These are phyloP conservation scores for Millerago galiae DNA, from an alignment of 805 yeast genomes.

Conservation along the genomic window DNA sequence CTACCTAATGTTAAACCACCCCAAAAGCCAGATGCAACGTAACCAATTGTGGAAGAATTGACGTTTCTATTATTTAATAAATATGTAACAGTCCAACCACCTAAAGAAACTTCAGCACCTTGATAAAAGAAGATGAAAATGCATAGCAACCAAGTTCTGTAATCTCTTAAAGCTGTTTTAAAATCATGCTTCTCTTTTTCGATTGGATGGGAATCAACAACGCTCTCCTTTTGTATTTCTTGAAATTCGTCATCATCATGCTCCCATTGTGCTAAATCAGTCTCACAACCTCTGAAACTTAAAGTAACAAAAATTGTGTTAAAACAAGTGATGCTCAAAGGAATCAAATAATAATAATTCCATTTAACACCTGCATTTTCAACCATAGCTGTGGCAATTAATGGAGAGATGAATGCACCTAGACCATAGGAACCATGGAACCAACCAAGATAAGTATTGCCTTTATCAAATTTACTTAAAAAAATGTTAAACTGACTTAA, in stretches of 20 bases:
- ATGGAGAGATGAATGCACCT: conserved; percentile 59
- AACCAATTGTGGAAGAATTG: conserved; percentile 36
- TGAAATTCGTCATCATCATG: conserved; percentile 6
- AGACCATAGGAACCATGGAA: conserved; percentile 59
- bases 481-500: conserved; percentile 48
- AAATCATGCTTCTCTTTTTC: conserved; percentile 13
- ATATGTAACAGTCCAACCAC: conserved; percentile 62
- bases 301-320: conserved; percentile 29
- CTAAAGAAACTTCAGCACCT: conserved; percentile 57
- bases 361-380: conserved; percentile 43
- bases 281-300: conserved; percentile 41
- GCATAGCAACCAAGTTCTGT: conserved; percentile 46
- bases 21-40: conserved; percentile 62
- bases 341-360: conserved; percentile 50
- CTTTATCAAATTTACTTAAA: conserved; percentile 34
- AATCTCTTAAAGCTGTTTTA: conserved; percentile 32
- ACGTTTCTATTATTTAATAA: conserved; percentile 47
- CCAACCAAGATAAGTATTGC: conserved; percentile 44
- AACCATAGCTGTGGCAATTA: conserved; percentile 50
- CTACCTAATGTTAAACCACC: conserved; percentile 58
- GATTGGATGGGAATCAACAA: not conserved
- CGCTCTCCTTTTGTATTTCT: not conserved
- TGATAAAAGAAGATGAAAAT: conserved; percentile 51
- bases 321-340: conserved; percentile 35
- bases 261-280: conserved; percentile 29